Evolutionary conservation across 495 filamentous ascomycete genomes (phyloP).

Genomic region (Lophiotrema nucula): DNA sequence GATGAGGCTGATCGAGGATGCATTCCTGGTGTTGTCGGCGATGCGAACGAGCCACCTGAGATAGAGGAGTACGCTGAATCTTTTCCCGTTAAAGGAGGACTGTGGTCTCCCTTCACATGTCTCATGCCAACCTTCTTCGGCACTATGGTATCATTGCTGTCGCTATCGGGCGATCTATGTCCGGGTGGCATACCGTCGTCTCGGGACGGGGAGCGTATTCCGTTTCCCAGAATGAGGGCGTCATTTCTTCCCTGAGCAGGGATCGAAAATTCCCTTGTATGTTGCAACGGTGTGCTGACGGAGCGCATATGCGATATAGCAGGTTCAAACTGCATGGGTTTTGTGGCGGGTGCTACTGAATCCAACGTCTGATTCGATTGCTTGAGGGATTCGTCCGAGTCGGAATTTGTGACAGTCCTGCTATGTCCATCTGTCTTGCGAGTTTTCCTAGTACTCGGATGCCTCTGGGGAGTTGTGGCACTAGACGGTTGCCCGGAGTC

Average conservation of each 20-base stretch:
- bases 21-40: slow-evolving; percentile 12
- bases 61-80: slow-evolving; percentile 35
- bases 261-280: too few species aligned
- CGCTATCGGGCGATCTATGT: slow-evolving; percentile 7
- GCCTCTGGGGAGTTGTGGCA: background rate
- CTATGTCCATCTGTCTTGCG: background rate
- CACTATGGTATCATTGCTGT: background rate
- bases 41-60: slow-evolving; percentile 30
- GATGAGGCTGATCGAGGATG: slow-evolving; percentile 23
- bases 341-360: too few species aligned
- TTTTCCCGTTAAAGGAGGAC: slow-evolving; percentile 31
- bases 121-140: slow-evolving; percentile 1
- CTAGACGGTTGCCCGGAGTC: slow-evolving; percentile 1
- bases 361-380: background rate
- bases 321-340: too few species aligned
- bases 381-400: slow-evolving; percentile 4
- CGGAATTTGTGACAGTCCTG: slow-evolving; percentile 4
- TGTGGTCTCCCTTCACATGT: slow-evolving; percentile 15
- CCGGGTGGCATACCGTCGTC: too few species aligned
- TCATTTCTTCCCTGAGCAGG: too few species aligned
- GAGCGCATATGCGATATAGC: too few species aligned
- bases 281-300: too few species aligned
- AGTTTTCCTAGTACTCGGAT: background rate
- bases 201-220: too few species aligned
- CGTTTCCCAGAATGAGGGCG: too few species aligned